Percentiles rank a stretch among this genome's conserved stretches.
phyloP scores from a whole-genome alignment of 257 asterid genomes.

The Primulina huaijiensis region DNA sequence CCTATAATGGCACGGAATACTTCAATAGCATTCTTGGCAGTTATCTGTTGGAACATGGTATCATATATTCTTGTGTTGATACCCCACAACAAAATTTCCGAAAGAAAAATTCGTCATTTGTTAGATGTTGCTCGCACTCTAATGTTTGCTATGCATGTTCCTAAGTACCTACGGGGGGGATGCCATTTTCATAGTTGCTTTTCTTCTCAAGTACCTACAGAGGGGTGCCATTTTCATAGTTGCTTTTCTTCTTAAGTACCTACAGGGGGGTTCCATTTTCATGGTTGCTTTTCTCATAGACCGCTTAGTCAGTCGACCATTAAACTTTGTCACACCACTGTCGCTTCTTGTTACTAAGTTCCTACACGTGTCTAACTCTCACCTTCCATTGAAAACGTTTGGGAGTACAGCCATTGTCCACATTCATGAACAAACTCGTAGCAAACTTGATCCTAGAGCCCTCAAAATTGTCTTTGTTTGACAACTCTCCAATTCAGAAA shows the following conservation, averaged over 20 bases:
- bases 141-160: neutral
- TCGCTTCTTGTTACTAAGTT: neutral
- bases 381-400: neutral
- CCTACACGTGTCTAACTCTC: neutral
- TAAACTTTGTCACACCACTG: neutral
- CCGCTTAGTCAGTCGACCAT: neutral
- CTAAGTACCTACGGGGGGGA: neutral
- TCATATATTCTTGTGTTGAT: neutral
- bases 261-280: neutral
- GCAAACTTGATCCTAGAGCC: neutral
- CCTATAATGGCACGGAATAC: neutral
- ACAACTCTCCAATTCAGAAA: neutral
- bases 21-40: neutral
- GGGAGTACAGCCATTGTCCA: neutral
- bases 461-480: neutral
- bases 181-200: no score
- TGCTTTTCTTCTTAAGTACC: neutral
- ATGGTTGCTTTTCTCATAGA: neutral
- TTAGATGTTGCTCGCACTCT: neutral
- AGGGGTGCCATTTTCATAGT: no score
- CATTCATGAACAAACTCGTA: no score
- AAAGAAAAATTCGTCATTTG: neutral
- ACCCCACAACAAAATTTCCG: neutral
- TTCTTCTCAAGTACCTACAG: no score
- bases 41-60: neutral